Evolutionary conservation across 83 land plant species (phyloP).

Genomic region (Diphasiastrum complanatum): DNA sequence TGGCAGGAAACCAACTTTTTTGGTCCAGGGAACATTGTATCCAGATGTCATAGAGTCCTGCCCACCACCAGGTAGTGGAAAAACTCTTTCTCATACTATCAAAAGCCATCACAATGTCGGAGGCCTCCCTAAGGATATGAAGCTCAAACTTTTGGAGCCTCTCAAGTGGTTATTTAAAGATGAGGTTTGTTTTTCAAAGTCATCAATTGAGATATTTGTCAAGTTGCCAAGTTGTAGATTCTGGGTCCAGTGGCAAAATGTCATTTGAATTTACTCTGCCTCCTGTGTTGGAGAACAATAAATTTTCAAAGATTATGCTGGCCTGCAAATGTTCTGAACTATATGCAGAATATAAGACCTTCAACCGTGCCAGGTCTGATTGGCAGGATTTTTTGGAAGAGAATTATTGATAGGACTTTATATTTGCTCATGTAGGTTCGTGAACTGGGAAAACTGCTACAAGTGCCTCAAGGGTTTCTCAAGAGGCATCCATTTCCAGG

Average conservation of each 20-base stretch:
- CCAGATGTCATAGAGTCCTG: slow-evolving; percentile 99
- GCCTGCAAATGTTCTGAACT: too few relatives aligned
- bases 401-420: too few relatives aligned
- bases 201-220: too few relatives aligned
- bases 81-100: slow-evolving; percentile 94
- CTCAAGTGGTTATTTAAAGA: slow-evolving; percentile 84
- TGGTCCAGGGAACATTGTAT: slow-evolving; percentile 94
- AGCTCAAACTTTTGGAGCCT: slow-evolving; percentile 72
- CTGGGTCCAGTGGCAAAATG: too few relatives aligned
- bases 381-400: too few relatives aligned
- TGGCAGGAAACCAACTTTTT: slow-evolving; percentile 60
- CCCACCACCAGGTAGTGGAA: slow-evolving; percentile 98
- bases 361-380: too few relatives aligned
- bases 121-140: slow-evolving; percentile 72
- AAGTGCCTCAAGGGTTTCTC: slow-evolving; percentile 66
- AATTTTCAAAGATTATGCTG: too few relatives aligned
- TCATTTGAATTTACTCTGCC: too few relatives aligned
- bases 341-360: too few relatives aligned
- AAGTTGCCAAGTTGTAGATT: too few relatives aligned
- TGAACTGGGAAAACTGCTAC: slow-evolving; percentile 56
- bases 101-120: slow-evolving; percentile 98
- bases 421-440: too few relatives aligned
- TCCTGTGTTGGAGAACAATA: too few relatives aligned
- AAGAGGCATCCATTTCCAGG: slow-evolving; percentile 99
- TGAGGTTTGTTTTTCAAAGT: slow-evolving; percentile 43